Evolutionary conservation across 768 basidiomycete species (phyloP).

Genomic region (Galerina sulciceps): DNA sequence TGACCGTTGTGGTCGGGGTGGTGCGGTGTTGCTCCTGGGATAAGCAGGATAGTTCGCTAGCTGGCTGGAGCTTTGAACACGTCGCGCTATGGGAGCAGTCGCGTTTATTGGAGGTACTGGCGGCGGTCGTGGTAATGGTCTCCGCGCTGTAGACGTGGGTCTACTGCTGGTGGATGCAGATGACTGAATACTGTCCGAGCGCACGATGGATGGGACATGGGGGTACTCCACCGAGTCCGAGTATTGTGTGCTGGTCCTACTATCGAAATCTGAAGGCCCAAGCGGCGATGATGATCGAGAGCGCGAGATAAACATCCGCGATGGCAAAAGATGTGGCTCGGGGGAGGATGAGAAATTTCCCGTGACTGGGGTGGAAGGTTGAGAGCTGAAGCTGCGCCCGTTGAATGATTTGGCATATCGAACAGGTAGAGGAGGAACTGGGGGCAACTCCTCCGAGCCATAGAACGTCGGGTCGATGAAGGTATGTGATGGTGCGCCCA

Average conservation of each 20-base stretch:
- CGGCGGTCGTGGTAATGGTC: conserved; percentile 18
- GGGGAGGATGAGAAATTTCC: conserved; percentile 1
- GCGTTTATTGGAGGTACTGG: conserved; percentile 1
- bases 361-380: conserved; percentile 17
- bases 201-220: not conserved
- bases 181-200: conserved; percentile 14
- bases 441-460: conserved; percentile 31
- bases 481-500: conserved; percentile 45
- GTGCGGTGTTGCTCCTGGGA: not conserved
- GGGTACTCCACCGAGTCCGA: conserved; percentile 8
- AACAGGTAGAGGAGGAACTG: conserved; percentile 43
- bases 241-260: not conserved
- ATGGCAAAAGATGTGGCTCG: conserved; percentile 1
- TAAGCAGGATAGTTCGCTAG: conserved; percentile 10
- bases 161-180: conserved; percentile 8
- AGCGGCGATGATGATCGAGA: conserved; percentile 11
- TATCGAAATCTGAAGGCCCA: not conserved
- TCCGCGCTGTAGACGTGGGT: conserved; percentile 1
- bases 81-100: conserved; percentile 6
- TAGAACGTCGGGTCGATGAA: conserved; percentile 49
- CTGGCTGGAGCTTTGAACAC: conserved; percentile 23
- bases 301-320: conserved; percentile 1
- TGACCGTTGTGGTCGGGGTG: conserved; percentile 33
- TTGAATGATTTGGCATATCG: conserved; percentile 22
- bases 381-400: conserved; percentile 11